Evolutionary conservation across 768 basidiomycete genomes (phyloP).

Genomic region (Boletus coccyginus): DNA sequence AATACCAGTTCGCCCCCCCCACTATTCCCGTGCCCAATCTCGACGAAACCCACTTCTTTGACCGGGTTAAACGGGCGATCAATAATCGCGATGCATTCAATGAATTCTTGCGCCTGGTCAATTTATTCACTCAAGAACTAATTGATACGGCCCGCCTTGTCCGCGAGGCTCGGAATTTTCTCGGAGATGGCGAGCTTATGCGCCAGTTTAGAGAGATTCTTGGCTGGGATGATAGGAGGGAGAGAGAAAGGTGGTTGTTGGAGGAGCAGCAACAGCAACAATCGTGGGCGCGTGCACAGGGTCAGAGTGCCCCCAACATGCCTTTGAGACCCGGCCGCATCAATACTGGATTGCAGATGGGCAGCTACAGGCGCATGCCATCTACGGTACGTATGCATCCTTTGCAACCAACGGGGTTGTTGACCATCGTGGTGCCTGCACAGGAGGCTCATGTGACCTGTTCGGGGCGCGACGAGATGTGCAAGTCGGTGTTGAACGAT

Average conservation of each 20-base stretch:
- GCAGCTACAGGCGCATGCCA: conserved; percentile 89
- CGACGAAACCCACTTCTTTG: conserved; percentile 86
- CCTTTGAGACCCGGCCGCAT: conserved; percentile 51
- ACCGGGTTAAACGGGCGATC: conserved; percentile 75
- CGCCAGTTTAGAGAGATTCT: conserved; percentile 81
- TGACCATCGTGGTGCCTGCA: background rate
- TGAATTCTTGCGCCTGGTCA: conserved; percentile 93
- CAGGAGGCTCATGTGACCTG: conserved; percentile 88
- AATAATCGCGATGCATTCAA: conserved; percentile 79
- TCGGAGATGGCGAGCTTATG: conserved; percentile 77
- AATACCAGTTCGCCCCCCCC: conserved; percentile 18
- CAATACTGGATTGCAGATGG: conserved; percentile 71
- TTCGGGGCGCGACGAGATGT: conserved; percentile 96
- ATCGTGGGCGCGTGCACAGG: conserved; percentile 50
- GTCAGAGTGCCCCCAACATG: conserved; percentile 37
- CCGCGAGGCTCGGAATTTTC: conserved; percentile 74
- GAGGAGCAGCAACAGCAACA: conserved; percentile 45
- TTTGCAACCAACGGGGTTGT: background rate
- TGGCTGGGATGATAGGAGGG: conserved; percentile 79
- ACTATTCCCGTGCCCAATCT: conserved; percentile 19
- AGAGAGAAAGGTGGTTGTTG: conserved; percentile 49
- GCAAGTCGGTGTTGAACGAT: conserved; percentile 93
- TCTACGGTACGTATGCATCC: conserved; percentile 54
- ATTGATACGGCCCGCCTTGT: conserved; percentile 86
- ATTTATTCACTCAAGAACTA: conserved; percentile 91